phyloP scores from a whole-genome alignment of 805 yeast species.

The Candida sphagnicola region DNA sequence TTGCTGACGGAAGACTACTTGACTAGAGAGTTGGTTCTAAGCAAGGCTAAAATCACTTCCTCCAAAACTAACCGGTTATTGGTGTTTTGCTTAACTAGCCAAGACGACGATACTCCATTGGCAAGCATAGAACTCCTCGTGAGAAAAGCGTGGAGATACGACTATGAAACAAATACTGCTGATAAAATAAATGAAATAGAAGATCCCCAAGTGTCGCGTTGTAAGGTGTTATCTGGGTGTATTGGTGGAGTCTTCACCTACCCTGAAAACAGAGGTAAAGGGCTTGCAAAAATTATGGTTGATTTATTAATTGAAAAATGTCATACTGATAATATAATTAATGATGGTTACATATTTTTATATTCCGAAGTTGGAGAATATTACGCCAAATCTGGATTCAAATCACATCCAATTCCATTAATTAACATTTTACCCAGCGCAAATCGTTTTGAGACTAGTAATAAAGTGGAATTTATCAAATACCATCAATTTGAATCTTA shows the following conservation, averaged over 20 bases:
- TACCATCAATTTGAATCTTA: slow-evolving; percentile 28
- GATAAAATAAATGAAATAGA: too few species aligned
- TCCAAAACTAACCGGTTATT: slow-evolving; percentile 11
- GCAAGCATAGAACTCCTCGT: slow-evolving; percentile 34
- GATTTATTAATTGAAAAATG: slow-evolving; percentile 28
- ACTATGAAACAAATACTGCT: slow-evolving; percentile 5
- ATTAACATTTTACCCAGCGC: slow-evolving; percentile 12
- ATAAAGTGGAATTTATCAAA: slow-evolving; percentile 13
- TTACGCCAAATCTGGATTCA: slow-evolving; percentile 35
- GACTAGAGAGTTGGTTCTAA: slow-evolving; percentile 28
- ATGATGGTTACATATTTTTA: slow-evolving; percentile 33
- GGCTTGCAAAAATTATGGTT: slow-evolving; percentile 37
- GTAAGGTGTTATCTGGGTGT: slow-evolving; percentile 26
- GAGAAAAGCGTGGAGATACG: slow-evolving; percentile 25
- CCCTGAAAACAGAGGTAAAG: slow-evolving; percentile 32
- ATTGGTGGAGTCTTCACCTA: slow-evolving; percentile 41
- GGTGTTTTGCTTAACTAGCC: slow-evolving; percentile 14
- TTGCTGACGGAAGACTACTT: slow-evolving; percentile 31
- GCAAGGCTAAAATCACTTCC: slow-evolving; percentile 15
- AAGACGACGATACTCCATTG: slow-evolving; percentile 12
- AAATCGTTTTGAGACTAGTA: slow-evolving; percentile 1
- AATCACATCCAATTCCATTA: slow-evolving; percentile 33
- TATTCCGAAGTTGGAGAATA: slow-evolving; percentile 44
- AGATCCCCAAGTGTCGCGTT: slow-evolving; percentile 13
- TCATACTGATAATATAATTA: slow-evolving; percentile 16